phyloP scores from a whole-genome alignment of 768 basidiomycete species.

The Boletus bicolor region DNA sequence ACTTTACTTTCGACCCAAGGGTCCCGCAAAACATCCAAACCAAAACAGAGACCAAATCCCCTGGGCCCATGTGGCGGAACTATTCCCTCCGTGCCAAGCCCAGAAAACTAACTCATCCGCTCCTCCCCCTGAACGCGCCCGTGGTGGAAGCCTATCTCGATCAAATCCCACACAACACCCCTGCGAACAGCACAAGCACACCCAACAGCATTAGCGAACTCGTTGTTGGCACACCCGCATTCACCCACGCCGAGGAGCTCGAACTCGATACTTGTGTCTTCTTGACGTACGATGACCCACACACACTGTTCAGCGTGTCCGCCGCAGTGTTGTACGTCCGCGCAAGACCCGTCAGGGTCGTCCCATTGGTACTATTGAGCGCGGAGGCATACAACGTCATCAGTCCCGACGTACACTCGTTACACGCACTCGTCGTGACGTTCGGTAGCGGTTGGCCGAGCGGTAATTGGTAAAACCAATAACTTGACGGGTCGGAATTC shows the following conservation, averaged over 20 bases:
- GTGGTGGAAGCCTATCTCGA: background rate
- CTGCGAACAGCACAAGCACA: conserved; percentile 14
- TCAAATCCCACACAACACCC: conserved; percentile 12
- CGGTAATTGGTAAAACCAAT: conserved; percentile 71
- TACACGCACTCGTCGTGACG: conserved; percentile 53
- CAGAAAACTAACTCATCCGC: background rate
- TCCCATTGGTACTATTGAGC: conserved; percentile 35
- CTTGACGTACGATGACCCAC: conserved; percentile 49
- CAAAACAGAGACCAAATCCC: background rate
- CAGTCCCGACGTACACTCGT: conserved; percentile 56
- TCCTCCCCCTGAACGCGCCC: background rate
- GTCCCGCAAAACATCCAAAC: background rate
- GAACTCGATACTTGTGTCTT: conserved; percentile 9
- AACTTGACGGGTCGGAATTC: conserved; percentile 55
- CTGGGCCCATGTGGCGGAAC: background rate
- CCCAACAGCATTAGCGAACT: conserved; percentile 6
- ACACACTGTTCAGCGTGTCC: conserved; percentile 42
- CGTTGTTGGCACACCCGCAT: conserved; percentile 1
- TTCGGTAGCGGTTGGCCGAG: conserved; percentile 48
- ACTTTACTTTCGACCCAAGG: background rate
- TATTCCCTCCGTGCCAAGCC: background rate
- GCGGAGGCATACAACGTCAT: conserved; percentile 53
- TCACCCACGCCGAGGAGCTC: conserved; percentile 9
- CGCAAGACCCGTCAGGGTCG: conserved; percentile 37
- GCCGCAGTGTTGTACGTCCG: conserved; percentile 51